Evolutionary conservation across 352 stramenopile genomes (phyloP).

Genomic region (Pythium oligandrum): DNA sequence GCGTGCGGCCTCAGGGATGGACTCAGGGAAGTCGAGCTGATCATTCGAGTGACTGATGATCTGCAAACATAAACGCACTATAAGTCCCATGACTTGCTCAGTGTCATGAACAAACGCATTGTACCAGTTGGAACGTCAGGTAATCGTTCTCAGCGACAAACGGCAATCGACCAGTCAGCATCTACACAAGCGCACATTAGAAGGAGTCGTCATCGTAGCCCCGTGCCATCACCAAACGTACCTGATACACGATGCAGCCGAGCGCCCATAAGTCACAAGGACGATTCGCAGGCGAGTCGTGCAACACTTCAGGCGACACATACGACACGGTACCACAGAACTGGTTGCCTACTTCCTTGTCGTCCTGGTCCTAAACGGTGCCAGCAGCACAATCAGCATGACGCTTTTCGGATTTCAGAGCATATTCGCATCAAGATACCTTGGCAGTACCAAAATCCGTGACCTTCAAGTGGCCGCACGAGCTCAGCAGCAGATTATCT

Average conservation of each 20-base stretch:
- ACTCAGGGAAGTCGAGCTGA: slow-evolving; percentile 68
- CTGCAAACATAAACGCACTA: slow-evolving; percentile 16
- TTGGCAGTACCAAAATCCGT: slow-evolving; percentile 89
- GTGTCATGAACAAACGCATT: not conserved
- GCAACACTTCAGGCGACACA: slow-evolving; percentile 88
- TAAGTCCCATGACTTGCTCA: not conserved
- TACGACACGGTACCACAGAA: slow-evolving; percentile 91
- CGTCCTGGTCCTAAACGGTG: slow-evolving; percentile 57
- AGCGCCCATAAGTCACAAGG: slow-evolving; percentile 89
- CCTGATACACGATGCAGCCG: slow-evolving; percentile 87
- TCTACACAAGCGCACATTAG: slow-evolving; percentile 23
- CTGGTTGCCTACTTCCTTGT: slow-evolving; percentile 36
- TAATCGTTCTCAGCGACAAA: slow-evolving; percentile 91
- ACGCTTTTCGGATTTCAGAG: slow-evolving; percentile 1
- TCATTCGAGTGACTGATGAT: slow-evolving; percentile 81
- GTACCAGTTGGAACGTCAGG: slow-evolving; percentile 86
- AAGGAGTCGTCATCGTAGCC: not conserved
- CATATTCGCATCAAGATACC: slow-evolving; percentile 20
- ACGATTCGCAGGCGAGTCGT: slow-evolving; percentile 72
- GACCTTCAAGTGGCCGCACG: slow-evolving; percentile 84
- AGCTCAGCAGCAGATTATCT: slow-evolving; percentile 87
- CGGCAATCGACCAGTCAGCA: slow-evolving; percentile 76
- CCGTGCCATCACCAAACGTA: slow-evolving; percentile 8
- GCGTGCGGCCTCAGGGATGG: slow-evolving; percentile 55
- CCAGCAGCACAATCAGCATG: slow-evolving; percentile 9